A percentile compares a stretch with the other conserved stretches of the same genome.
Conservation (phyloP, 352 stramenopile genomes). For the Globisporangium ultimum region DNA sequence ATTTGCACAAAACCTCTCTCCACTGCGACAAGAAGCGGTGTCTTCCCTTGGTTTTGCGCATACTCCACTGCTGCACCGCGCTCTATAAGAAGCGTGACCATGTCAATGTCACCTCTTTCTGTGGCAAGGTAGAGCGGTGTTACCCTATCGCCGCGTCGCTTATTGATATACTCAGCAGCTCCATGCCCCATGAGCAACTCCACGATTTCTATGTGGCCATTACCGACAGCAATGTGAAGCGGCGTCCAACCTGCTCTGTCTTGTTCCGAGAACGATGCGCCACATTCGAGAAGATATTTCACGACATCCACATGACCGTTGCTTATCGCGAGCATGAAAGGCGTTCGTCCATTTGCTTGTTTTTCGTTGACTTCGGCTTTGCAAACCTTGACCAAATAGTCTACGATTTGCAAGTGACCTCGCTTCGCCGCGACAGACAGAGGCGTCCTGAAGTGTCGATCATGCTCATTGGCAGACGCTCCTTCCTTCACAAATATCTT, state of each 20-base stretch:
- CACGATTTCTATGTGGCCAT: background rate
- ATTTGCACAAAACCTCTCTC: slow-evolving; percentile 1
- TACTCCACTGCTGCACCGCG: background rate
- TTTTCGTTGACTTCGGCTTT: background rate
- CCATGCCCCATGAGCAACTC: background rate
- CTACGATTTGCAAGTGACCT: slow-evolving; percentile 1
- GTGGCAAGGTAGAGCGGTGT: slow-evolving; percentile 4
- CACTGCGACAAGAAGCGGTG: slow-evolving; percentile 1
- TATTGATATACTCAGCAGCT: background rate
- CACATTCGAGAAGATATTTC: slow-evolving; percentile 2
- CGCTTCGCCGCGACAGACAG: slow-evolving; percentile 3
- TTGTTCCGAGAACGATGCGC: background rate
- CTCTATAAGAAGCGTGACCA: background rate
- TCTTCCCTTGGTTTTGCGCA: slow-evolving; percentile 3
- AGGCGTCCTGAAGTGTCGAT: slow-evolving; percentile 2
- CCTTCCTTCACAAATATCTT: background rate
- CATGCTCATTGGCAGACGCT: background rate
- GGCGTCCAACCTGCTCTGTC: background rate
- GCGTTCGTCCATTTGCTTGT: slow-evolving; percentile 1
- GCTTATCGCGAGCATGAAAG: slow-evolving; percentile 6
- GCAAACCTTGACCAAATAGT: background rate
- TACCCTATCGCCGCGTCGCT: background rate
- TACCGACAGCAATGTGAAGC: slow-evolving; percentile 4
- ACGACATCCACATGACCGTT: slow-evolving; percentile 3
- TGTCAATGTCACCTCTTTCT: background rate